Percentiles rank a stretch among this genome's conserved stretches.
These are phyloP conservation scores for Sisymbrium irio DNA, from an alignment of 345 rosid genomes.

Conservation along the genomic window DNA sequence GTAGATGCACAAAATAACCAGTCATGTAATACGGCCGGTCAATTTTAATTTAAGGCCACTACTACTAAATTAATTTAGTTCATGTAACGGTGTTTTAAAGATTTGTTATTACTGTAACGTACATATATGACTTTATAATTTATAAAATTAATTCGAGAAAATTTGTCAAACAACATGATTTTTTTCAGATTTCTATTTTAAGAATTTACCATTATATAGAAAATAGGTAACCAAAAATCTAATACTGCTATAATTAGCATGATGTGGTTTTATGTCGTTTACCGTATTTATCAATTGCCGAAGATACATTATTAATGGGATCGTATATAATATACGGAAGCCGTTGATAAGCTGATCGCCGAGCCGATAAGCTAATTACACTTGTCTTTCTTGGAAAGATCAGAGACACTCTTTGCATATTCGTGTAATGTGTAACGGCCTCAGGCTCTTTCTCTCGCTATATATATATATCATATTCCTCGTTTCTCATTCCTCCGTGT, in stretches of 20 bases:
- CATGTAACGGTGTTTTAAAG: neutral
- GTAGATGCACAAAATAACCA: neutral
- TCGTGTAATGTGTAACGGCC: slow-evolving; percentile 21
- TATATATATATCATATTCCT: neutral
- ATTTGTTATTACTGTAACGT: neutral
- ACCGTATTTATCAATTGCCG: too few species aligned
- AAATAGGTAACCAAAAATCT: neutral
- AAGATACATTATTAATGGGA: neutral
- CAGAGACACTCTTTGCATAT: slow-evolving; percentile 12
- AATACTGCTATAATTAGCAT: neutral
- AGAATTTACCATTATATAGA: neutral
- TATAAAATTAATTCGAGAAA: neutral
- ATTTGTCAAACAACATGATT: neutral
- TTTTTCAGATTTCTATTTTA: neutral
- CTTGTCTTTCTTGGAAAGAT: slow-evolving; percentile 8
- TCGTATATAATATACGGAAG: neutral
- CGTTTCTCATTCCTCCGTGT: slow-evolving; percentile 9
- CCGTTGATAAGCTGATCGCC: neutral
- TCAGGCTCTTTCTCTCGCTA: neutral
- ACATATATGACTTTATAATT: slow-evolving; percentile 3
- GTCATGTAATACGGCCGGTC: slow-evolving; percentile 17
- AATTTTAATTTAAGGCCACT: neutral
- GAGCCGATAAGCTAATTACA: slow-evolving; percentile 19
- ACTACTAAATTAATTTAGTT: neutral
- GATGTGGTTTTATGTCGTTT: neutral